These are phyloP conservation scores for Geotrichum citri-aurantii DNA, from an alignment of 1,139 yeast genomes.

Conservation along the genomic window DNA sequence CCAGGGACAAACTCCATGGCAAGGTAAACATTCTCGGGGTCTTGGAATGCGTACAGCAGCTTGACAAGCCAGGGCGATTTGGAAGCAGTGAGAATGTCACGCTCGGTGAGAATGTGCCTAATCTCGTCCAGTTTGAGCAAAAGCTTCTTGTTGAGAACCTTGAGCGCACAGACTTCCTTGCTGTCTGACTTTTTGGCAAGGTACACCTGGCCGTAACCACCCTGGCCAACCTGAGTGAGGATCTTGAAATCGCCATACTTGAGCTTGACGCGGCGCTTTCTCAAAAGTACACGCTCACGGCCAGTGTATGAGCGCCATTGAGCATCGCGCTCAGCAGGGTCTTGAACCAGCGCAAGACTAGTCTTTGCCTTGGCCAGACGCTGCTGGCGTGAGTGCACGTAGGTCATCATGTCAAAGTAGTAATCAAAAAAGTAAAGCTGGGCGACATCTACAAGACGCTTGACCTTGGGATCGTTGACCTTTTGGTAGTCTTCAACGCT, in stretches of 20 bases:
- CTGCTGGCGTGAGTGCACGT: conserved; percentile 80
- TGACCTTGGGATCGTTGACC: conserved; percentile 70
- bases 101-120: conserved; percentile 89
- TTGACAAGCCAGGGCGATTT: conserved; percentile 95
- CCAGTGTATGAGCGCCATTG: conserved; percentile 82
- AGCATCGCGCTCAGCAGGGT: conserved; percentile 47
- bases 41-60: conserved; percentile 91
- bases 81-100: conserved; percentile 92
- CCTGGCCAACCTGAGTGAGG: conserved; percentile 98
- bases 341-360: conserved; percentile 47
- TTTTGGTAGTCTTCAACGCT: conserved; percentile 39
- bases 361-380: conserved; percentile 63
- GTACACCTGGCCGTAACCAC: conserved; percentile 96
- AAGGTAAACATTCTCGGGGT: conserved; percentile 77
- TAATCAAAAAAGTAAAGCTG: conserved; percentile 77
- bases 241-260: conserved; percentile 93
- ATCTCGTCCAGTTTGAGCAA: conserved; percentile 90
- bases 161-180: conserved; percentile 90
- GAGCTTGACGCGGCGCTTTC: conserved; percentile 87
- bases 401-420: conserved; percentile 93
- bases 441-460: conserved; percentile 80
- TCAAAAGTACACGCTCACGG: conserved; percentile 74
- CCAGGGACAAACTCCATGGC: conserved; percentile 99
- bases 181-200: conserved; percentile 93
- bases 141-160: conserved; percentile 81